Base-by-base conservation (phyloP, 2,329 filamentous ascomycete genomes). In the Neonectria neomacrospora region DNA sequence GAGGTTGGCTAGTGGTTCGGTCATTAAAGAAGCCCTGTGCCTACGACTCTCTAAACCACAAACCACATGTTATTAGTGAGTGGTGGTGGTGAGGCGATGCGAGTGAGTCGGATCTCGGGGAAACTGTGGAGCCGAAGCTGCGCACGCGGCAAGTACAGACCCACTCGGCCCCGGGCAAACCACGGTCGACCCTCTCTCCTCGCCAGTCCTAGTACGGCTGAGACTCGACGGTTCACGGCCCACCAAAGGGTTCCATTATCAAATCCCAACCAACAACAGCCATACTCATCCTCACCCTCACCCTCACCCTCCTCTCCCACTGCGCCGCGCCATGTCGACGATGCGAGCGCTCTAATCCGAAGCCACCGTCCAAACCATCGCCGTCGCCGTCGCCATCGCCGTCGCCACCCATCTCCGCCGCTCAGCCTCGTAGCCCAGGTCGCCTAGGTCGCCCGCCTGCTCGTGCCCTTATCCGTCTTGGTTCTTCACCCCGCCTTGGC, bases 401-500 rank as follows among this genome's bases (percentile, higher is more conserved):
- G 30, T 52, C 32, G 48, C 20, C 22, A 20, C 45, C 42, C 22
- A 7, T 26, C 50, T 18, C 34, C 6, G 14, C 16, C 16, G 37
- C 48, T n/a, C 47, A 7, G 39, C 34, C 37, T 22, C 37, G 26
- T 37, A 23, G 23, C 50, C 23, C 32, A 44, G n/a, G 37, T n/a
- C n/a, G n/a, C n/a, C 51, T 34, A 55, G 60, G 61, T 56, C 65
- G 58, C 61, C 65, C 65, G 58, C 61, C 65, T 66, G 8, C 68
- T 67, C 65, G 55, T 55, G 41, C 55, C 32, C 58, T 58, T 48
- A 48, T 63, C 60, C 47, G 47, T 28, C 34, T 14, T 42, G 20
- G 58, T 60, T 64, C 55, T 56, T 62, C 70, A 73, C 71, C 71
- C 71, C 71, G 71, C 71, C 71, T 68, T 69, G 55, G 44, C 56